phyloP scores from a whole-genome alignment of 2,329 filamentous ascomycete species.

The Drechmeria coniospora region DNA sequence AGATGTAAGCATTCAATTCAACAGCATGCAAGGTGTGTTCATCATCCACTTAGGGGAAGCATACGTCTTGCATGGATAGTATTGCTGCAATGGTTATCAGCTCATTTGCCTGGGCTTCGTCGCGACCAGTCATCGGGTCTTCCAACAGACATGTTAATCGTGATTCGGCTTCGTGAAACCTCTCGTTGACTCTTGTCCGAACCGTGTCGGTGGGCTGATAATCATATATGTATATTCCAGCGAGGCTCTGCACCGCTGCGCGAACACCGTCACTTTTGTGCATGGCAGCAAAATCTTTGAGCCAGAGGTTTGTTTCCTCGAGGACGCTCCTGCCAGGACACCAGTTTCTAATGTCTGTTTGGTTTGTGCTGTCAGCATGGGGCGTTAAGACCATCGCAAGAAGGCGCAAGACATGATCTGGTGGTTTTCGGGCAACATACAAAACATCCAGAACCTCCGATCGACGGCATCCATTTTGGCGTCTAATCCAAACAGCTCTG shows the following conservation, averaged over 20 bases:
- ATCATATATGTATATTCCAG: slow-evolving; percentile 25
- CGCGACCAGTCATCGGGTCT: slow-evolving; percentile 8
- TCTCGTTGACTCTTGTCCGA: slow-evolving; percentile 16
- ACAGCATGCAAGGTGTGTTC: too few relatives aligned
- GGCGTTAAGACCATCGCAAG: not conserved
- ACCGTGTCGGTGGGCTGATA: slow-evolving; percentile 19
- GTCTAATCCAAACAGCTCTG: slow-evolving; percentile 10
- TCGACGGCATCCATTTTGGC: slow-evolving; percentile 19
- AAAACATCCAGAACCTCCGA: slow-evolving; percentile 18
- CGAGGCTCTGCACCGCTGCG: slow-evolving; percentile 23
- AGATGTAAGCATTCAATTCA: too few relatives aligned
- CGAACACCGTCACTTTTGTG: slow-evolving; percentile 18
- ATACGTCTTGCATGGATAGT: slow-evolving; percentile 24
- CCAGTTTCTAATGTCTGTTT: slow-evolving; percentile 22
- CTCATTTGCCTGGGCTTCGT: slow-evolving; percentile 13
- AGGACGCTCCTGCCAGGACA: slow-evolving; percentile 24
- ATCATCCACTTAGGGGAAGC: too few relatives aligned
- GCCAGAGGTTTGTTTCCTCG: slow-evolving; percentile 22
- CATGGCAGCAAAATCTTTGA: slow-evolving; percentile 24
- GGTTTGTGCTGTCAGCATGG: slow-evolving; percentile 1
- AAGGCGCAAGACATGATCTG: not conserved
- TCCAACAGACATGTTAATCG: slow-evolving; percentile 15
- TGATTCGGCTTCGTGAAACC: slow-evolving; percentile 15
- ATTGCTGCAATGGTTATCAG: slow-evolving; percentile 21
- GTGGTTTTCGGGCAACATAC: slow-evolving; percentile 11